These are phyloP conservation scores for Aspergillus heteromorphus DNA, from an alignment of 495 filamentous ascomycete species.

Conservation along the genomic window DNA sequence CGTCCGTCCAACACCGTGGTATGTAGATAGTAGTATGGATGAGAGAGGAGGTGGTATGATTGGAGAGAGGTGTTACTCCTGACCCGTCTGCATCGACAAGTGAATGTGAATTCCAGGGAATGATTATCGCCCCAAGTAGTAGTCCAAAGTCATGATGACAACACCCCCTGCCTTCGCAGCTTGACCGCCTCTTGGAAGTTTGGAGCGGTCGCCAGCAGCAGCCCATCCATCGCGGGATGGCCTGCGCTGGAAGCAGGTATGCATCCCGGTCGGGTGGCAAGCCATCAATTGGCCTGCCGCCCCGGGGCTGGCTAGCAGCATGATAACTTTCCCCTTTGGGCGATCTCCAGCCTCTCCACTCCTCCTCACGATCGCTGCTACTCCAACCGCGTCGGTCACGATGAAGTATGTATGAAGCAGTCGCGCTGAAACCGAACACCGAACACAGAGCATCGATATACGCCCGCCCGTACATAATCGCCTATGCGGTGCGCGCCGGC, in stretches of 20 bases:
- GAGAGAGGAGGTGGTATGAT: too few relatives aligned
- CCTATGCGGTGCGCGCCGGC: background rate
- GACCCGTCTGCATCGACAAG: too few relatives aligned
- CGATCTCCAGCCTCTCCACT: constrained; percentile 12
- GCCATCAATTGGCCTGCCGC: background rate
- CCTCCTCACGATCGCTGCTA: constrained; percentile 2
- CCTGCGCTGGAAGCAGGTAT: background rate
- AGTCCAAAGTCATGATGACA: constrained; percentile 14
- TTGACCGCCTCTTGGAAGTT: constrained; percentile 12
- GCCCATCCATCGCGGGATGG: background rate
- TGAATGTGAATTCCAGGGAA: background rate
- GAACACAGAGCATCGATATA: background rate
- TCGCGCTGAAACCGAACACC: too few relatives aligned
- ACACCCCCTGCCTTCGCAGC: background rate
- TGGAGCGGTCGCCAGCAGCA: too few relatives aligned
- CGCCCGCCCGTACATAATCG: too few relatives aligned
- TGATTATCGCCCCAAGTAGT: too few relatives aligned
- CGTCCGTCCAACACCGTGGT: too few relatives aligned
- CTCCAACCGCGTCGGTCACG: background rate
- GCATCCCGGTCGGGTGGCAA: constrained; percentile 3
- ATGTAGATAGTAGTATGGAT: too few relatives aligned
- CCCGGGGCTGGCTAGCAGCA: background rate
- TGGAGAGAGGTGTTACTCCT: too few relatives aligned
- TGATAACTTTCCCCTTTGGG: constrained; percentile 18
- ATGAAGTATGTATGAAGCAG: too few relatives aligned